Percentiles rank a stretch among this genome's conserved stretches.
phyloP scores from a whole-genome alignment of 495 filamentous ascomycete species.

The Barbatosphaeria neglecta region DNA sequence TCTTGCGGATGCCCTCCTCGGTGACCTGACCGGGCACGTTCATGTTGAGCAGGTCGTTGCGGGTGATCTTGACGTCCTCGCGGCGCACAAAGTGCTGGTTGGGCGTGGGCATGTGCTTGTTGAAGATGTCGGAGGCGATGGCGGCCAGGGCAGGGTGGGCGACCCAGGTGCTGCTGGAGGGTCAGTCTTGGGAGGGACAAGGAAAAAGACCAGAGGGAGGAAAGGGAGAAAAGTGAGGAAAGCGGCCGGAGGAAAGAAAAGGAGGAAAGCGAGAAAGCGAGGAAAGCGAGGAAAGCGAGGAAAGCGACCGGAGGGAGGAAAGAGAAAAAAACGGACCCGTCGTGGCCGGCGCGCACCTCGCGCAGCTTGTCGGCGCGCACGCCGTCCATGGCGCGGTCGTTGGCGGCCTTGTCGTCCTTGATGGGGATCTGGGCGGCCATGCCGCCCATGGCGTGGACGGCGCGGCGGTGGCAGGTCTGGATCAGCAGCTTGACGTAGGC shows the following conservation, averaged over 20 bases:
- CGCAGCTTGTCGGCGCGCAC: conserved; percentile 94
- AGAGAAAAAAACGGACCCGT: conserved; percentile 42
- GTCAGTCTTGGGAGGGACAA: neutral
- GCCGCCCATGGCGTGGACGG: conserved; percentile 97
- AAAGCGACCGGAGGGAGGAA: too few relatives aligned
- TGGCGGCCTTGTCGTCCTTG: conserved; percentile 82
- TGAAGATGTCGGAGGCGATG: conserved; percentile 92
- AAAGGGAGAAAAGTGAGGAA: too few relatives aligned
- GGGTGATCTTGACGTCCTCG: conserved; percentile 78
- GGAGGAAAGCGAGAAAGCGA: neutral
- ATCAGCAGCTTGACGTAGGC: conserved; percentile 89
- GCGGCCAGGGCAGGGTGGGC: conserved; percentile 85
- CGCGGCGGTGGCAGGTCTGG: conserved; percentile 90
- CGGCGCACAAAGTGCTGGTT: conserved; percentile 90
- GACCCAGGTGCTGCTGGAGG: conserved; percentile 58
- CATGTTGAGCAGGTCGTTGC: conserved; percentile 94
- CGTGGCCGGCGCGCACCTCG: conserved; percentile 89
- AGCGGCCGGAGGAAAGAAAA: neutral
- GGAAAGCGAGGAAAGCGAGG: neutral
- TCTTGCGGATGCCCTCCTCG: conserved; percentile 95
- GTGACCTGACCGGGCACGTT: conserved; percentile 91
- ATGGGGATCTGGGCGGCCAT: conserved; percentile 99
- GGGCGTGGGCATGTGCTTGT: conserved; percentile 96
- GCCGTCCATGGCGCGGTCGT: conserved; percentile 87
- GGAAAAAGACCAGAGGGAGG: neutral